Evolutionary conservation across 2,329 filamentous ascomycete genomes (phyloP).

Genomic region (Huntiella savannae): DNA sequence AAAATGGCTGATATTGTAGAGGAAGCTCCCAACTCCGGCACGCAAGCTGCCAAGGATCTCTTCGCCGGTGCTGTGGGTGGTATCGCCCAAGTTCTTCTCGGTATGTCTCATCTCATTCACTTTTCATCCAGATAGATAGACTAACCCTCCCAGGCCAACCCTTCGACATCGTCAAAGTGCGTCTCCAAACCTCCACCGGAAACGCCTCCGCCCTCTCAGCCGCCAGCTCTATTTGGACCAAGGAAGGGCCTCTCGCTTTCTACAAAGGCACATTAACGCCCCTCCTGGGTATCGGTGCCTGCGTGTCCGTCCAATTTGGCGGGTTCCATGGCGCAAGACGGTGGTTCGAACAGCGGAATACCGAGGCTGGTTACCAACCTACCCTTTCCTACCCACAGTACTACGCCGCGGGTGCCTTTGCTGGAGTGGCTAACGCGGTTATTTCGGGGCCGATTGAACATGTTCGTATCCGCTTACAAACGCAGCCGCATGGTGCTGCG

Average conservation of each 20-base stretch:
- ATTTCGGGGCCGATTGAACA: conserved; percentile 91
- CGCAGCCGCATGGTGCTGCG: conserved; percentile 71
- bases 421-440: conserved; percentile 73
- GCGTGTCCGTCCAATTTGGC: conserved; percentile 95
- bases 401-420: conserved; percentile 78
- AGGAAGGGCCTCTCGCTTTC: conserved; percentile 79
- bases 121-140: neutral
- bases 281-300: conserved; percentile 86
- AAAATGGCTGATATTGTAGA: conserved; percentile 9
- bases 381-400: conserved; percentile 67
- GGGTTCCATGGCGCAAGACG: conserved; percentile 87
- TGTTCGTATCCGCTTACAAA: conserved; percentile 87
- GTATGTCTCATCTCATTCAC: conserved; percentile 30
- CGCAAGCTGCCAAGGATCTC: conserved; percentile 68
- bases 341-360: conserved; percentile 60
- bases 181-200: conserved; percentile 70
- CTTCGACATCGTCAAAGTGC: conserved; percentile 92
- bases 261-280: conserved; percentile 97
- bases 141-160: conserved; percentile 34
- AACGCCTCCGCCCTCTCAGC: conserved; percentile 67
- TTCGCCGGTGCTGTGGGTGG: conserved; percentile 81
- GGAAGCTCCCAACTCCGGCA: conserved; percentile 16
- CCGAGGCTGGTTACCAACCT: conserved; percentile 32
- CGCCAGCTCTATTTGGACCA: conserved; percentile 65
- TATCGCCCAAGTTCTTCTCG: conserved; percentile 81